Base-by-base conservation (phyloP, 441 rosid genomes). In the Arabidopsis hybrid region DNA sequence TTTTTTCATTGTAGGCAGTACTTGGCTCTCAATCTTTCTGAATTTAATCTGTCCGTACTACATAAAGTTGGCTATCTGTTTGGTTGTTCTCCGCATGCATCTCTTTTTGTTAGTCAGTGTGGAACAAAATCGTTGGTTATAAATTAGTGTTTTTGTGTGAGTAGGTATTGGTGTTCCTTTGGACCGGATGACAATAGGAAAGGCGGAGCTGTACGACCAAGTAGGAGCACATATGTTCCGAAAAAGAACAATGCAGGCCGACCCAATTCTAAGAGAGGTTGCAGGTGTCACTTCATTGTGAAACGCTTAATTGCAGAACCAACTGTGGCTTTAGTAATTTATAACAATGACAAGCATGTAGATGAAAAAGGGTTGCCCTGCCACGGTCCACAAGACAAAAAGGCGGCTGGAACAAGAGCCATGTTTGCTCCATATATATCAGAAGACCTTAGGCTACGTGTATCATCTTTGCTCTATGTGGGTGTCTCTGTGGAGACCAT, bases 341-440 rank as follows among this genome's bases (percentile, higher is more conserved):
- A 90, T 72, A 91, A 91, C 68, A 88, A 86, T 49, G 93, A 91
- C 67, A 94, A 89, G 83, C 97, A 92, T 82, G 82, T 88, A 14
- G 98, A 94, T 81, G 90, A 89, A 69, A 87, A 90, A 69, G 98
- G 97, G 35, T 52, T 87, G 43, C 97, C 98, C 4, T 94, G 98
- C 79, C 97, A 94, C 60, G 97, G 97, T 8, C 97, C 97, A 8
- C 96, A 86, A 80, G 98, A 91, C 83, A 87, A 85, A 82, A 90
- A 91, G 82, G 90, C 96, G 29, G 96, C 91, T 73, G 97, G 97
- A 55, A 91, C 98, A 7, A 89, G 85, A 49, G 98, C 98, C 53
- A 88, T 91, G 96, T 94, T 86, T 86, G 98, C 98, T 13, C 98
- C 98, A 9, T 91, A 87, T 83, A 91, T 94, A 74, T 94, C 98